Base-by-base conservation (phyloP, 169 alveolate genomes). In the Plasmodium malariae region DNA sequence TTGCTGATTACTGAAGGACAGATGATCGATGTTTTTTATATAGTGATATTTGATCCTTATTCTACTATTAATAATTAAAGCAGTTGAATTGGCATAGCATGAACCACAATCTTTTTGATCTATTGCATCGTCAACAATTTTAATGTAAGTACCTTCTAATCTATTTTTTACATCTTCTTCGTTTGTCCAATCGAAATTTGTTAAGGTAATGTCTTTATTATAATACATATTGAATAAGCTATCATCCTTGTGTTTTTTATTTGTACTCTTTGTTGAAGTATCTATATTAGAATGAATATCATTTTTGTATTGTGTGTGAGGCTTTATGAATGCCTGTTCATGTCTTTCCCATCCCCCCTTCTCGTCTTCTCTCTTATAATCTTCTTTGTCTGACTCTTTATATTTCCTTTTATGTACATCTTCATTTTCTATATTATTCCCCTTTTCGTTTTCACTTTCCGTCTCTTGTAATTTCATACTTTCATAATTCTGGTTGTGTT, bases 21-120 rank as follows among this genome's bases (percentile, higher is more conserved):
- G 14, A 2, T n/a, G 30, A 34, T 83, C 91, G 0, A 83, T 49
- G 17, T 83, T 83, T 54, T 83, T 83, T 26, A 83, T 83, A 67
- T 83, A 83, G 19, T 36, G 45, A 57, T 83, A 83, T 65, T 83
- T 83, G 19, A 83, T 83, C 36, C 91, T 83, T 57, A 83, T 14
- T 67, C 91, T 83, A 2, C 91, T 83, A 71, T 67, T 83, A 49
- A 83, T 83, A 19, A 83, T 65, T 3, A 67, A 54, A 12, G 72
- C 21, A 65, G 91, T 73, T 21, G 91, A 83, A 63, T 83, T 83
- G 5, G 91, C 91, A 36, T 83, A 83, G 14, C 91, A 83, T 2
- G 91, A 83, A 17, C 91, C 91, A 54, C 91, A 83, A 45, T 45
- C 60, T 48, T 49, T 83, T 59, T 83, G 91, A 59, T 83, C 83